Evolutionary conservation across 805 yeast species (phyloP).

Genomic region (Kuraishia cidri): DNA sequence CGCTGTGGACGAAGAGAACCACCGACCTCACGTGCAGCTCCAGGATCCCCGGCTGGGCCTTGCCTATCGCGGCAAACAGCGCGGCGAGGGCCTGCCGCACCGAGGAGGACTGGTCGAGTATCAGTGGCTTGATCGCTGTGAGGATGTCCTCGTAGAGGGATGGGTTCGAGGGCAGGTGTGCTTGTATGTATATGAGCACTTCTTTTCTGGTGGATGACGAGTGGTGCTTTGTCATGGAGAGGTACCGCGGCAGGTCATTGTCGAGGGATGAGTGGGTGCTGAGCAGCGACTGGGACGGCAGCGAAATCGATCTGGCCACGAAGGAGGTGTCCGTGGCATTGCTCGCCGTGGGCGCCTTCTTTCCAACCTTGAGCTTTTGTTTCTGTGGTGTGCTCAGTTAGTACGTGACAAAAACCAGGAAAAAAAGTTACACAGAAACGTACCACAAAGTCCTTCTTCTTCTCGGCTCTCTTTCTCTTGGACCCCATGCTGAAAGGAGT

Average conservation of each 20-base stretch:
- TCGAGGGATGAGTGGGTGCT: constrained; percentile 16
- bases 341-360: constrained; percentile 58
- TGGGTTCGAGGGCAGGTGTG: constrained; percentile 41
- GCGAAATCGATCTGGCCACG: constrained; percentile 47
- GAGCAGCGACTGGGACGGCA: constrained; percentile 24
- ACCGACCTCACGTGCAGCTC: constrained; percentile 51
- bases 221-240: constrained; percentile 71
- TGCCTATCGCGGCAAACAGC: constrained; percentile 37
- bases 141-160: constrained; percentile 49
- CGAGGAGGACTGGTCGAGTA: constrained; percentile 54
- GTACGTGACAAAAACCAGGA: not conserved
- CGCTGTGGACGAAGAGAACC: constrained; percentile 73
- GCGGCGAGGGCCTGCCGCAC: constrained; percentile 54
- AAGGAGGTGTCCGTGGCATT: constrained; percentile 85
- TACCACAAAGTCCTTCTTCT: constrained; percentile 59
- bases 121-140: constrained; percentile 48
- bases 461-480: constrained; percentile 49
- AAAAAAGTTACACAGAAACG: constrained; percentile 6
- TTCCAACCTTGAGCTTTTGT: constrained; percentile 82
- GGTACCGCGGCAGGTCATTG: constrained; percentile 44
- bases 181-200: constrained; percentile 45
- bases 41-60: constrained; percentile 42
- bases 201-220: constrained; percentile 64
- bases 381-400: constrained; percentile 33
- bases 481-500: constrained; percentile 29